A percentile compares a stretch with the other conserved stretches of the same genome.
Conservation (phyloP, 2,329 filamentous ascomycete species). For the Beauveria pseudobassiana region DNA sequence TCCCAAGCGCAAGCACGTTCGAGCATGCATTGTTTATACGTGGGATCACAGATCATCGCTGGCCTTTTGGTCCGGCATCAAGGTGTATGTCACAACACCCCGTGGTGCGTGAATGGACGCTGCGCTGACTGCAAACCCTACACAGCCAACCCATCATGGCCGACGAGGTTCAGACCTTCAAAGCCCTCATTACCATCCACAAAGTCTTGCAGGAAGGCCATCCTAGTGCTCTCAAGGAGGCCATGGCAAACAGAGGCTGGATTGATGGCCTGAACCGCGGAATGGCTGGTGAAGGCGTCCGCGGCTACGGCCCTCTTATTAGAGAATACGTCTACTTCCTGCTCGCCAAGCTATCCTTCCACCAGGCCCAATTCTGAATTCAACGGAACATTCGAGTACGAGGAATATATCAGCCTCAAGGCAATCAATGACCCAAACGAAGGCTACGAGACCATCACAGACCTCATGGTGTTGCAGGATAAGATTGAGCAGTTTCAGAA, state of each 20-base stretch:
- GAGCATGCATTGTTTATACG: constrained; percentile 95
- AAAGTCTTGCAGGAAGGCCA: constrained; percentile 97
- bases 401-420: constrained; percentile 97
- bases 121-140: neutral
- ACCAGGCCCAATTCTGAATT: constrained; percentile 97
- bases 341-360: constrained; percentile 90
- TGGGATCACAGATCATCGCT: constrained; percentile 97
- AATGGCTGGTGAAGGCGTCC: constrained; percentile 72
- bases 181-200: constrained; percentile 93
- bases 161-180: constrained; percentile 98
- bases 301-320: constrained; percentile 87
- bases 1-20: constrained; percentile 84
- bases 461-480: constrained; percentile 93
- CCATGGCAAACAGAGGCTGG: constrained; percentile 82
- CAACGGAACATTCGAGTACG: constrained; percentile 97
- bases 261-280: constrained; percentile 86
- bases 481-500: constrained; percentile 99
- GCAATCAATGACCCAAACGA: constrained; percentile 98
- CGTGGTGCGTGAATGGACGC: neutral
- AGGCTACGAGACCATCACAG: constrained; percentile 91
- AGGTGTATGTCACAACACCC: constrained; percentile 62
- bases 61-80: constrained; percentile 97
- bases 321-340: constrained; percentile 96
- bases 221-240: constrained; percentile 77
- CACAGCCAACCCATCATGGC: constrained; percentile 88